Conservation (phyloP, 805 yeast species). For the Saccharomycopsis lassenensis region DNA sequence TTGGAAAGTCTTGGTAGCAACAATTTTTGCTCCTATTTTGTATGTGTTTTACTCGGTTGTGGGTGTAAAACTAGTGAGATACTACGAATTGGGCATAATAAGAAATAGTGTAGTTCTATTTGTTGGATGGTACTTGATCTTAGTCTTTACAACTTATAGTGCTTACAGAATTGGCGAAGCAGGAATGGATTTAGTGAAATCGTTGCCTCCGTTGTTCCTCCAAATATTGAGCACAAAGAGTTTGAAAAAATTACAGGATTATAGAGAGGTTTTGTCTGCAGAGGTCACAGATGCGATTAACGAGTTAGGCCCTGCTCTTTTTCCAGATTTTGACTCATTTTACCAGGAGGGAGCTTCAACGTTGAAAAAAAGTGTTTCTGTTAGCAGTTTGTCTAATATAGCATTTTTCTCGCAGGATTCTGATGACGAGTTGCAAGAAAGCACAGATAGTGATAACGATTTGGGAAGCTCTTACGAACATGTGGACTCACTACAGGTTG, state of each 20-base stretch:
- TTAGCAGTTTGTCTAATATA: conserved; percentile 10
- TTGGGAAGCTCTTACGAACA: conserved; percentile 12
- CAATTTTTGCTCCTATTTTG: conserved; percentile 81
- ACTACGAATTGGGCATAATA: conserved; percentile 23
- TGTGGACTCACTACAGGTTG: too few relatives aligned
- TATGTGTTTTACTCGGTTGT: conserved; percentile 70
- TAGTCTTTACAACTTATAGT: conserved; percentile 73
- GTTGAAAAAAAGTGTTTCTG: conserved; percentile 2
- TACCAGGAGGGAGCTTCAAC: conserved; percentile 19
- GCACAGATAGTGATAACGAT: conserved; percentile 2
- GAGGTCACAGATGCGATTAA: conserved; percentile 75
- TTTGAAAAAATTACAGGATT: conserved; percentile 46
- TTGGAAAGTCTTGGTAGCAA: conserved; percentile 86
- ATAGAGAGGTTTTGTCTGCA: conserved; percentile 50
- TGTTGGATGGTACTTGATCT: conserved; percentile 45
- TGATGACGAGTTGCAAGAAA: not conserved
- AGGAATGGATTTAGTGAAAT: conserved; percentile 81
- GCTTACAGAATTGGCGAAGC: conserved; percentile 87
- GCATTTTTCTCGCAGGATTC: conserved; percentile 12
- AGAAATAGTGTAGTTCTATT: conserved; percentile 28
- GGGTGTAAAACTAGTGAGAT: conserved; percentile 29
- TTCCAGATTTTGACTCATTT: conserved; percentile 65
- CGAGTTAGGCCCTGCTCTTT: conserved; percentile 70
- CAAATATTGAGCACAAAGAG: conserved; percentile 24
- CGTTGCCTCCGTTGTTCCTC: conserved; percentile 69